Conservation (phyloP, 208 protist species). For the Entamoeba dispar region DNA sequence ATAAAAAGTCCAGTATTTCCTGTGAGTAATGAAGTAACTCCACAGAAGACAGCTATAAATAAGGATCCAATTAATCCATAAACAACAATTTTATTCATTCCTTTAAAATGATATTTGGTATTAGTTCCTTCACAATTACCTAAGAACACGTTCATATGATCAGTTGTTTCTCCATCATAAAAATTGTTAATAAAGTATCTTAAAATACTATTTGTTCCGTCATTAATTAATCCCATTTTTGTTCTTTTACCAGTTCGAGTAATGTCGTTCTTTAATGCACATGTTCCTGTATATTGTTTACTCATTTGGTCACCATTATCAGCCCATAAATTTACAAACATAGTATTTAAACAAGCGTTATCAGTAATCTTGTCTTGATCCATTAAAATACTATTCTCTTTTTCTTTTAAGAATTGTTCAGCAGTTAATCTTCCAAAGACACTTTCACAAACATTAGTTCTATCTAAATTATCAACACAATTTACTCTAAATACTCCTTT, state of each 20-base stretch:
- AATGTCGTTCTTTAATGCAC: conserved; percentile 20
- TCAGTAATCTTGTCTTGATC: not conserved
- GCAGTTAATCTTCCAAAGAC: not conserved
- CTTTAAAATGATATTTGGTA: not conserved
- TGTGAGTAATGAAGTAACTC: too few species aligned
- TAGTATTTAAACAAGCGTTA: not conserved
- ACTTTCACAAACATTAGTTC: conserved; percentile 26
- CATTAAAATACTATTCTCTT: not conserved
- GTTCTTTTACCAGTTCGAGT: conserved; percentile 23
- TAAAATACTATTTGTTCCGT: not conserved
- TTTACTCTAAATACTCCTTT: conserved; percentile 30
- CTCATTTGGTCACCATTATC: conserved; percentile 21
- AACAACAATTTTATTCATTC: not conserved
- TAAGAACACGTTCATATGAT: conserved; percentile 23
- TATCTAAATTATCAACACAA: conserved; percentile 33
- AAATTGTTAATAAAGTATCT: conserved; percentile 26
- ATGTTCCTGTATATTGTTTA: conserved; percentile 14
- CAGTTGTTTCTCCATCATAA: conserved; percentile 10
- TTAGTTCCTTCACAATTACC: not conserved
- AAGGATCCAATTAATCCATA: not conserved
- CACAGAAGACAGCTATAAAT: not conserved
- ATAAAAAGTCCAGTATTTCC: too few species aligned
- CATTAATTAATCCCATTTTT: conserved; percentile 8
- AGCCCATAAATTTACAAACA: conserved; percentile 17
- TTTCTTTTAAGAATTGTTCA: not conserved